phyloP scores from a whole-genome alignment of 2,329 filamentous ascomycete genomes.

The Venturia pyrina region DNA sequence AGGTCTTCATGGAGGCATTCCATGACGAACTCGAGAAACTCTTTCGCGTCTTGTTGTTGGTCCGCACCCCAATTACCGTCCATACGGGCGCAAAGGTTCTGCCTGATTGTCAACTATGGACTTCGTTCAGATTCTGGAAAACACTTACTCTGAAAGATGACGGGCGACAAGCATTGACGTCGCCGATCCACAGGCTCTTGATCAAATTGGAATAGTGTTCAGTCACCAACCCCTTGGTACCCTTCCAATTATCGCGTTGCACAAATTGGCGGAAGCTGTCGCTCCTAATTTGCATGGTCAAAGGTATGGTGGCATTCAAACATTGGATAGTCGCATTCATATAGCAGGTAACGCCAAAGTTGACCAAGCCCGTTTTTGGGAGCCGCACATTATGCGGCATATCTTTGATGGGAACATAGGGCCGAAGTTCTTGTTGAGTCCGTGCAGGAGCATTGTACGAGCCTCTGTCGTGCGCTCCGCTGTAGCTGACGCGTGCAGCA shows the following conservation, averaged over 20 bases:
- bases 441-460: constrained; percentile 1
- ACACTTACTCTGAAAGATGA: constrained; percentile 33
- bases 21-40: constrained; percentile 77
- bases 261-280: constrained; percentile 52
- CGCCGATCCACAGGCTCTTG: constrained; percentile 52
- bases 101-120: constrained; percentile 2
- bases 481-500: constrained; percentile 59
- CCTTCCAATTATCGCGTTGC: constrained; percentile 53
- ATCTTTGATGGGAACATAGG: constrained; percentile 36
- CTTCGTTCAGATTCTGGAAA: not conserved
- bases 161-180: constrained; percentile 36
- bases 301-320: constrained; percentile 58
- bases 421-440: constrained; percentile 23
- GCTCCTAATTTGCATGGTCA: constrained; percentile 55
- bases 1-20: constrained; percentile 79
- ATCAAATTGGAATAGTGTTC: constrained; percentile 53
- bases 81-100: constrained; percentile 54
- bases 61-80: constrained; percentile 61
- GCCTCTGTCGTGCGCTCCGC: constrained; percentile 58
- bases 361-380: constrained; percentile 64
- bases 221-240: constrained; percentile 51
- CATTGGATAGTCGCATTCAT: constrained; percentile 87
- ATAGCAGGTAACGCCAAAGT: constrained; percentile 78
- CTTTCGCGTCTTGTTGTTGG: constrained; percentile 81
- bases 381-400: constrained; percentile 35